A percentile compares a stretch with the other conserved stretches of the same genome.
Conservation (phyloP, 495 filamentous ascomycete genomes). For the Lichenothelia convexa region DNA sequence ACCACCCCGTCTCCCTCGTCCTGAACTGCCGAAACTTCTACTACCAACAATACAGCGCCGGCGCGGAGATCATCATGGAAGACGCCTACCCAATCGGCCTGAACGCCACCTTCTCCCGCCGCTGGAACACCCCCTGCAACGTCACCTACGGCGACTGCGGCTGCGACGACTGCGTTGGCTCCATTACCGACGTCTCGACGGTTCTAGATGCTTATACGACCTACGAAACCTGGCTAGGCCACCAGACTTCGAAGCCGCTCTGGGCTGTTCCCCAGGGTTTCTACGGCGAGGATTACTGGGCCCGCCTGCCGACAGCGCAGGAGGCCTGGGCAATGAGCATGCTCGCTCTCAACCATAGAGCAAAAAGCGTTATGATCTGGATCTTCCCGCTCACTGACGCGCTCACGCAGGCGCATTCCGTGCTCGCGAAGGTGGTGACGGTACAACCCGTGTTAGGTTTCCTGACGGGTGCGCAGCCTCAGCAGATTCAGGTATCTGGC, state of each 20-base stretch:
- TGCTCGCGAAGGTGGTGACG: no score
- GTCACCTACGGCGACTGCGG: conserved; percentile 51
- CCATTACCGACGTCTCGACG: conserved; percentile 33
- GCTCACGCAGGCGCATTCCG: no score
- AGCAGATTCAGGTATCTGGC: no score
- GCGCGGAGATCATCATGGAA: conserved; percentile 46
- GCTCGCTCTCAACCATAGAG: no score
- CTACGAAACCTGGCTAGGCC: conserved; percentile 26
- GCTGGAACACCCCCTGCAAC: conserved; percentile 38
- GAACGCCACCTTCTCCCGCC: conserved; percentile 27
- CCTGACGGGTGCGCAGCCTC: no score
- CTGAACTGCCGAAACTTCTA: conserved; percentile 58
- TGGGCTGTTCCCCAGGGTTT: conserved; percentile 49
- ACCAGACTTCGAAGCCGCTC: conserved; percentile 29
- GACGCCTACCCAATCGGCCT: conserved; percentile 49
- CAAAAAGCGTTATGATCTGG: no score
- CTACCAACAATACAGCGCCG: conserved; percentile 39
- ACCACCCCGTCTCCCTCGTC: conserved; percentile 46
- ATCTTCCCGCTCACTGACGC: no score
- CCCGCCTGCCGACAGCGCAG: no score
- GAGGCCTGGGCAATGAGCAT: no score
- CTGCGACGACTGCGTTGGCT: conserved; percentile 46
- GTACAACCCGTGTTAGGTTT: no score
- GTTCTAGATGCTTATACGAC: conserved; percentile 31
- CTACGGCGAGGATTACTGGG: no score